Conservation (phyloP, 257 asterid species). For the Solanum stenotomum region DNA sequence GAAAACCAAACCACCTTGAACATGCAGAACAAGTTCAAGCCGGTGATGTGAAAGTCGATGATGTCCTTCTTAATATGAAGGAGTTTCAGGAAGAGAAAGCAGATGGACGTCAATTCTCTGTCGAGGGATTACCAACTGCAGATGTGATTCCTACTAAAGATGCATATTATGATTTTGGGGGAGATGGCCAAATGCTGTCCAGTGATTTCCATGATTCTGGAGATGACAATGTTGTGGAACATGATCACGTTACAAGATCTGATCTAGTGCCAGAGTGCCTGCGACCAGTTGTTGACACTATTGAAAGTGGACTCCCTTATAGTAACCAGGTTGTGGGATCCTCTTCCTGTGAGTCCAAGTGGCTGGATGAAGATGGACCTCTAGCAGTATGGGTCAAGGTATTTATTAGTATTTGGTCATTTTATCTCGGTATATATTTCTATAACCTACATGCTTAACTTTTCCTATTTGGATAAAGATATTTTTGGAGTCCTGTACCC, state of each 20-base stretch:
- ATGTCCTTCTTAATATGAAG: conserved; percentile 18
- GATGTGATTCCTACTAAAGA: conserved; percentile 38
- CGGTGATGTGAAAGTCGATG: conserved; percentile 35
- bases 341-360: conserved; percentile 29
- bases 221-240: conserved; percentile 43
- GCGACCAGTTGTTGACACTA: conserved; percentile 19
- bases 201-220: conserved; percentile 53
- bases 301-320: conserved; percentile 29
- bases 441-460: background rate
- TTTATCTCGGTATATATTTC: background rate
- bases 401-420: conserved; percentile 8
- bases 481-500: background rate
- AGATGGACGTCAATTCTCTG: conserved; percentile 29
- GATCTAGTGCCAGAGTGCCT: conserved; percentile 19
- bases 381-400: conserved; percentile 99
- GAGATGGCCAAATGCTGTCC: conserved; percentile 41
- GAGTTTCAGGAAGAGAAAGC: conserved; percentile 33
- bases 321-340: conserved; percentile 33
- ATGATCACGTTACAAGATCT: conserved; percentile 37
- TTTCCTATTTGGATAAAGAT: background rate
- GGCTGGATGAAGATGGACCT: conserved; percentile 60
- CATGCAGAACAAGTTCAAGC: conserved; percentile 30
- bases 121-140: conserved; percentile 39
- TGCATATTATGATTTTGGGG: conserved; percentile 38
- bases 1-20: conserved; percentile 31